A percentile compares a stretch with the other conserved stretches of the same genome.
phyloP scores from a whole-genome alignment of 768 basidiomycete species.

The Termitomyces sp. region DNA sequence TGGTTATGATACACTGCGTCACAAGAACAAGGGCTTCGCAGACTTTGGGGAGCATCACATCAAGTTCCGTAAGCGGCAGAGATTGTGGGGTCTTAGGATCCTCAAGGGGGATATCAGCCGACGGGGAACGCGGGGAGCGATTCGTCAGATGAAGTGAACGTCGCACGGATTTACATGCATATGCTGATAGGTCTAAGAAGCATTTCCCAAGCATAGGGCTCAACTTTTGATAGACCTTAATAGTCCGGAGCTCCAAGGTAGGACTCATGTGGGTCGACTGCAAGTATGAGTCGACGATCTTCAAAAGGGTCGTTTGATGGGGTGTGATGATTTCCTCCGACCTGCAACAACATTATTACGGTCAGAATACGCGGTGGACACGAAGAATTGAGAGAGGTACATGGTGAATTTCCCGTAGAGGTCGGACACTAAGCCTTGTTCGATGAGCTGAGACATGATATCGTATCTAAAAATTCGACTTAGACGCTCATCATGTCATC shows the following conservation, averaged over 20 bases:
- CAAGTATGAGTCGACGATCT: conserved; percentile 80
- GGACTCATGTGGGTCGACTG: conserved; percentile 41
- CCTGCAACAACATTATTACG: conserved; percentile 27
- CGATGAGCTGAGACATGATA: conserved; percentile 58
- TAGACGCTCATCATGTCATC: background rate
- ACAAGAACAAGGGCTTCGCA: conserved; percentile 78
- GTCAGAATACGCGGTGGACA: conserved; percentile 6
- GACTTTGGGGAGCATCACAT: conserved; percentile 69
- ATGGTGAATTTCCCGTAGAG: conserved; percentile 57
- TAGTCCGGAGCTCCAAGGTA: conserved; percentile 21
- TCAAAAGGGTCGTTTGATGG: conserved; percentile 82
- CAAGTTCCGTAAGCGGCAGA: conserved; percentile 35
- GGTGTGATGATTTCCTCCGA: conserved; percentile 71
- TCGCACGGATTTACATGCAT: conserved; percentile 47
- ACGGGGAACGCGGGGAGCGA: conserved; percentile 1
- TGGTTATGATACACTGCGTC: conserved; percentile 67
- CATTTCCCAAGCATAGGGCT: conserved; percentile 54
- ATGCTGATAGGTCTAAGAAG: conserved; percentile 57
- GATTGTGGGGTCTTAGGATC: background rate
- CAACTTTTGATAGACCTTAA: conserved; percentile 36
- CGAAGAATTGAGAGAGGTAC: conserved; percentile 34
- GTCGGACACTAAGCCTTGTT: conserved; percentile 48
- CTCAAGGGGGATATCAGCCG: background rate
- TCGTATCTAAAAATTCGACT: conserved; percentile 41
- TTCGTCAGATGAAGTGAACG: conserved; percentile 32